Evolutionary conservation across 83 land plant genomes (phyloP), one percentile per base, ranked within the genome.

Genomic region (Thuja plicata): DNA sequence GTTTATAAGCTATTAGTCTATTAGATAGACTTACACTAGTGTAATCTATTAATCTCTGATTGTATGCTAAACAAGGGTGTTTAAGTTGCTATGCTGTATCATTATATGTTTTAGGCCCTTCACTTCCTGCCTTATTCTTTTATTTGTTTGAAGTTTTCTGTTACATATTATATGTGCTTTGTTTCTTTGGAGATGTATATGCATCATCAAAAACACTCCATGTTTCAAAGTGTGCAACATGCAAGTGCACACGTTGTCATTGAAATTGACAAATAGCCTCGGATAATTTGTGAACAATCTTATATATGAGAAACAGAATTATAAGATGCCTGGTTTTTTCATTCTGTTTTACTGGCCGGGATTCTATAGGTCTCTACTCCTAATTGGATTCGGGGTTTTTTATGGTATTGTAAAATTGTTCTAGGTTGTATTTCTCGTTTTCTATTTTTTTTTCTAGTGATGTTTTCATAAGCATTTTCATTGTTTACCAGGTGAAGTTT

Each of bases 401-500:
- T 5, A 62, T 62, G 7, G n/a, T 21, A 21, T 4, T 60, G 27
- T 19, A 60, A 60, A 60, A 60, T 21, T 60, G 27, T 24, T 62
- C n/a, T 24, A 2, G n/a, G 24, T 24, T 62, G 70, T 62, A 24
- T 62, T 5, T 62, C n/a, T 62, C 24, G 7, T 21, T 21, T 62
- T 21, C n/a, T 24, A 62, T 6, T 62, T 62, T n/a, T 62, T 24
- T 62, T 62, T 21, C n/a, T 62, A 5, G n/a, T 62, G n/a, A 62
- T 24, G n/a, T 62, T 21, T 57, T 3, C n/a, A 62, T 62, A 46
- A 82, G 12, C 15, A 5, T 50, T 30, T 50, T 19, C 87, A 54
- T 30, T 46, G 43, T 66, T 84, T 41, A 46, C 6, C 95, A 98
- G 99, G 98, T 97, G 30, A 98, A 98, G 88, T 97, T 98, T 91